phyloP scores from a whole-genome alignment of 2,329 filamentous ascomycete species.

The Tolypocladium album region DNA sequence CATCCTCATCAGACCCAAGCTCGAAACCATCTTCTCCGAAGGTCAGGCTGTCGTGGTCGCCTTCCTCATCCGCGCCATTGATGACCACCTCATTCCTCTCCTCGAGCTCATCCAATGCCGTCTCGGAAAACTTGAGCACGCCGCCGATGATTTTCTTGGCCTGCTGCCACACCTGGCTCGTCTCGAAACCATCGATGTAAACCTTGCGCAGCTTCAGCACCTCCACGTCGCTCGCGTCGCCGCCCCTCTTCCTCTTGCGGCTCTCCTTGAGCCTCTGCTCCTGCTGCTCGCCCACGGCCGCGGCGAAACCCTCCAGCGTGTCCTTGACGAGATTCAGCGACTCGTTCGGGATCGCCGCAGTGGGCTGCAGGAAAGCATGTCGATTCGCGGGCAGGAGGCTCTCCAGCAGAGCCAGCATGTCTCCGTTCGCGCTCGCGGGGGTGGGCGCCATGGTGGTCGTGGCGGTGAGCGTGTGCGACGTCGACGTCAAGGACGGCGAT shows the following conservation, averaged over 20 bases:
- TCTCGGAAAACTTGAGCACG: conserved; percentile 37
- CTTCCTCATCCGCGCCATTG: conserved; percentile 18
- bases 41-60: conserved; percentile 12
- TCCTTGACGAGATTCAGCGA: conserved; percentile 69
- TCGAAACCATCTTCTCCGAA: conserved; percentile 20
- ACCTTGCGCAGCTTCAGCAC: conserved; percentile 71
- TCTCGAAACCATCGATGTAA: conserved; percentile 77
- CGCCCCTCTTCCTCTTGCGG: conserved; percentile 66
- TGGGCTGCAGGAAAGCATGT: conserved; percentile 68
- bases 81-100: conserved; percentile 33
- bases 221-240: conserved; percentile 30
- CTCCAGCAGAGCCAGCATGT: conserved; percentile 42
- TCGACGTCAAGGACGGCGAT: conserved; percentile 51
- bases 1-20: conserved; percentile 17
- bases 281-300: conserved; percentile 63
- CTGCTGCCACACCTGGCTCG: conserved; percentile 90
- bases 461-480: conserved; percentile 52
- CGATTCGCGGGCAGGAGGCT: conserved; percentile 49
- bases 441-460: conserved; percentile 32
- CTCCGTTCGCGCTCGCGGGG: conserved; percentile 18
- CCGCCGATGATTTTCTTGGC: conserved; percentile 66
- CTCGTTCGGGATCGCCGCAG: conserved; percentile 52
- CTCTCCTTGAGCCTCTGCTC: conserved; percentile 56
- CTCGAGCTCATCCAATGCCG: conserved; percentile 37
- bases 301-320: conserved; percentile 68